Conservation (phyloP, 164 flowering plant species). For the Chimonanthus praecox region DNA sequence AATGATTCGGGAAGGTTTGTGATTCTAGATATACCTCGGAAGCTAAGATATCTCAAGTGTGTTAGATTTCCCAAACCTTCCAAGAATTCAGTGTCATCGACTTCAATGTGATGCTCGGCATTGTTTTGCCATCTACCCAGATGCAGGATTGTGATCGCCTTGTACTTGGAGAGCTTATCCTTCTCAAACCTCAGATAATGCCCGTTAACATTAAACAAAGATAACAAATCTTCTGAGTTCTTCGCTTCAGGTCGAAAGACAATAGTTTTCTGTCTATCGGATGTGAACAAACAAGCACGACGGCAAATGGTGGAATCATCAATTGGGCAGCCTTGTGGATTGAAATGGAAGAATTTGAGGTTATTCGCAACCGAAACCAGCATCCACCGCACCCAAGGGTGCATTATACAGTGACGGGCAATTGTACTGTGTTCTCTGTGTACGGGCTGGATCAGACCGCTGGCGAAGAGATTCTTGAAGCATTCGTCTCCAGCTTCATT, state of each 20-base stretch:
- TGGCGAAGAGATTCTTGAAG: slow-evolving; percentile 2
- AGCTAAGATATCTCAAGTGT: slow-evolving; percentile 28
- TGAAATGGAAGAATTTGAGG: slow-evolving; percentile 13
- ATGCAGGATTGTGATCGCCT: slow-evolving; percentile 20
- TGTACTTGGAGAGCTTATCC: slow-evolving; percentile 14
- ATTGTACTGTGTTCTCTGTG: not conserved
- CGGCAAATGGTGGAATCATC: not conserved
- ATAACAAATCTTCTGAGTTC: not conserved
- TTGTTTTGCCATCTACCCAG: slow-evolving; percentile 35
- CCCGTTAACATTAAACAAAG: slow-evolving; percentile 24
- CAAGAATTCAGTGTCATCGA: slow-evolving; percentile 17
- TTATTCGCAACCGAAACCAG: slow-evolving; percentile 11
- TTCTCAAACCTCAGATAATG: slow-evolving; percentile 7
- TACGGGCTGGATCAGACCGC: slow-evolving; percentile 25
- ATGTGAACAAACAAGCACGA: not conserved
- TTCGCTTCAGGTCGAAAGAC: not conserved
- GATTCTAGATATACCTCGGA: slow-evolving; percentile 42
- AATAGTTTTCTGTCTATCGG: not conserved
- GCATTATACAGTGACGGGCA: slow-evolving; percentile 15
- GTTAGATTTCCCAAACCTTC: slow-evolving; percentile 10
- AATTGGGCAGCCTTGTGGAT: not conserved
- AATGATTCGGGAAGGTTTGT: slow-evolving; percentile 24
- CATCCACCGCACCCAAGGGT: slow-evolving; percentile 21
- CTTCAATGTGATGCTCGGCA: slow-evolving; percentile 29
- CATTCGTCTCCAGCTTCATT: slow-evolving; percentile 15